These are phyloP conservation scores for Elaphomyces granulatus DNA, from an alignment of 495 filamentous ascomycete species.

Conservation along the genomic window DNA sequence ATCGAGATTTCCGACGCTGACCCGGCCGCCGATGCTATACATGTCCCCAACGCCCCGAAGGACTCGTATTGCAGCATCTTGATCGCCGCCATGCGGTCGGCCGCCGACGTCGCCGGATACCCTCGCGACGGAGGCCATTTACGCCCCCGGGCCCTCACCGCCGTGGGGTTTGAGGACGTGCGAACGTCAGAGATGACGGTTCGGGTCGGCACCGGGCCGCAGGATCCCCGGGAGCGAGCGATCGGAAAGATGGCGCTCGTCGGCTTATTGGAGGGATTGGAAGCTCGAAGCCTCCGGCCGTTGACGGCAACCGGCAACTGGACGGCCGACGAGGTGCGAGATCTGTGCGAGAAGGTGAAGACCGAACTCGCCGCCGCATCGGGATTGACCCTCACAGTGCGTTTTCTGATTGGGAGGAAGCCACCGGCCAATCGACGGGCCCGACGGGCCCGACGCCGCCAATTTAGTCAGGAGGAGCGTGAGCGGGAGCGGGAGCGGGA, in stretches of 20 bases:
- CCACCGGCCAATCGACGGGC: too few species aligned
- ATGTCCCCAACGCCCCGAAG: slow-evolving; percentile 6
- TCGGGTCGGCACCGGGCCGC: slow-evolving; percentile 43
- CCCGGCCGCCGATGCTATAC: slow-evolving; percentile 19
- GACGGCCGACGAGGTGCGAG: slow-evolving; percentile 37
- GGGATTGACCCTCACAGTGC: slow-evolving; percentile 30
- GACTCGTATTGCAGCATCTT: slow-evolving; percentile 27
- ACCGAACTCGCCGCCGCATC: slow-evolving; percentile 35
- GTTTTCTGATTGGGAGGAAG: slow-evolving; percentile 43
- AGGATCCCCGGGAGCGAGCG: slow-evolving; percentile 37
- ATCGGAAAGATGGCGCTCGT: slow-evolving; percentile 55
- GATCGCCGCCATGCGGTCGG: slow-evolving; percentile 22
- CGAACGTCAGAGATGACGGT: slow-evolving; percentile 39
- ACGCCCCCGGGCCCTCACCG: slow-evolving; percentile 30
- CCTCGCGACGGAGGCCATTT: slow-evolving; percentile 43
- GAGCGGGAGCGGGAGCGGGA: too few species aligned
- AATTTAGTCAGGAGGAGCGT: too few species aligned
- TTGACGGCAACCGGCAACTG: slow-evolving; percentile 46
- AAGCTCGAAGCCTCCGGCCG: slow-evolving; percentile 43
- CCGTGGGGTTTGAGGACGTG: slow-evolving; percentile 49
- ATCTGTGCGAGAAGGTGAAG: slow-evolving; percentile 39
- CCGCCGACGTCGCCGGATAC: slow-evolving; percentile 18
- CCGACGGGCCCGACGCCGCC: too few species aligned
- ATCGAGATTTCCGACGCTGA: slow-evolving; percentile 41
- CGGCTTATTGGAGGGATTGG: slow-evolving; percentile 46